Evolutionary conservation across 768 basidiomycete genomes (phyloP), one percentile per base, ranked within the genome.

Genomic region (Suillus americanus): DNA sequence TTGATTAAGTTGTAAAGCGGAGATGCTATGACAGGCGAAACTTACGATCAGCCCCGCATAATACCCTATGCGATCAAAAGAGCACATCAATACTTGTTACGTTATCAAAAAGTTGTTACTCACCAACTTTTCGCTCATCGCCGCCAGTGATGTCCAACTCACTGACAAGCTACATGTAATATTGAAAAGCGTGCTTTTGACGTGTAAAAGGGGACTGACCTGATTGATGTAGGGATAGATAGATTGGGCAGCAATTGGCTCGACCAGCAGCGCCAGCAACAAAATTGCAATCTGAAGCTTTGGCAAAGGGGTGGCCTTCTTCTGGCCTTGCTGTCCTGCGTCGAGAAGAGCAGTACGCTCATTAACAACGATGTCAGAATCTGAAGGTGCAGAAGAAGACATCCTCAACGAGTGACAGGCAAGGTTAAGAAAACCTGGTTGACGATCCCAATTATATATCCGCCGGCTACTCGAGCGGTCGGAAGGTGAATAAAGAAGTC

Each of bases 211-310:
- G 10, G 25, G 3, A 28, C 65, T 2, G 4, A 79, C 83, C 71
- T 85, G 80, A 62, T 83, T 83, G 23, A 85, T 79, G 72, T 83
- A 85, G 1, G 84, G 84, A 51, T 80, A 80, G 48, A 85, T 85
- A 35, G 77, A 82, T 38, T 78, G 75, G 1, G 79, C 75, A 5
- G 81, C 78, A 50, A 83, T 78, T 18, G 85, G 83, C 69, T 86
- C 85, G 20, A 80, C 77, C 38, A 84, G 67, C 69, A 77, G 78
- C 9, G 81, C 71, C 50, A 83, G 71, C 57, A 85, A 65, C 57
- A 85, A 69, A 28, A 84, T 70, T 3, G 68, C 67, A 20, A 85
- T 76, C 78, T 85, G 83, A 53, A 78, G 64, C 62, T 68, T 78
- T 5, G 84, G 84, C 5, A 85, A 73, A 8, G 81, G 83, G 0